These are phyloP conservation scores for Nigrospora osmanthi DNA, from an alignment of 2,329 filamentous ascomycete species.

Conservation along the genomic window DNA sequence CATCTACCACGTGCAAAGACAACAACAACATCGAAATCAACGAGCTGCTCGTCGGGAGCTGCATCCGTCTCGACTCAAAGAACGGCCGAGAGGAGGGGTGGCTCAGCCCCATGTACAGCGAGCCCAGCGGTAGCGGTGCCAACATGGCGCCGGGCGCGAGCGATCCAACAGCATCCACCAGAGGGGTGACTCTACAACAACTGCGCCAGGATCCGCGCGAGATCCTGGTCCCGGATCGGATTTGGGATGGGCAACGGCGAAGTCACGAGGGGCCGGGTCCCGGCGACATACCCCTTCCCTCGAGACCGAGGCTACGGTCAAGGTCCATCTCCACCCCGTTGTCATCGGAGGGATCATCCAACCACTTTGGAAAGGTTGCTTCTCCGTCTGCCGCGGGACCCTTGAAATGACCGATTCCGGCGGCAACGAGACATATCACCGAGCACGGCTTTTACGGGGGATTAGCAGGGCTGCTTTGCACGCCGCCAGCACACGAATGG, in stretches of 20 bases:
- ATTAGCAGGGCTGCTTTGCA: too few relatives aligned
- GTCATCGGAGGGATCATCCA: too few relatives aligned
- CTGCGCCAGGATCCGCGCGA: not conserved
- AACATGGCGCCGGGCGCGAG: not conserved
- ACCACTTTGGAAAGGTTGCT: too few relatives aligned
- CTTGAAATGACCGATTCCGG: too few relatives aligned
- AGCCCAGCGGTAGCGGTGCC: not conserved
- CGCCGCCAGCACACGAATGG: too few relatives aligned
- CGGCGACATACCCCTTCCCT: too few relatives aligned
- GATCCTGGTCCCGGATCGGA: slow-evolving; percentile 2
- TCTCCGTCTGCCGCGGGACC: too few relatives aligned
- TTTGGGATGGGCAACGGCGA: slow-evolving; percentile 2
- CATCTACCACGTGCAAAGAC: not conserved
- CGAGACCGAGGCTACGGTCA: too few relatives aligned
- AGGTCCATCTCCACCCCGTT: too few relatives aligned
- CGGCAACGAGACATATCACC: too few relatives aligned
- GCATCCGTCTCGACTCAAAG: not conserved
- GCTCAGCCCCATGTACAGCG: not conserved
- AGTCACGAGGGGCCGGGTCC: too few relatives aligned
- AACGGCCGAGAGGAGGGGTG: slow-evolving; percentile 1
- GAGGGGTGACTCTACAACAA: slow-evolving; percentile 1
- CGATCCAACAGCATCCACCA: not conserved
- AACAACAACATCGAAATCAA: not conserved
- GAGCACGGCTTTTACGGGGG: too few relatives aligned
- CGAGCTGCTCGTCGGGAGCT: not conserved